A percentile compares a stretch with the other conserved stretches of the same genome.
Evolutionary conservation across 164 flowering plant species (phyloP).

Genomic region (Liriodendron chinense): DNA sequence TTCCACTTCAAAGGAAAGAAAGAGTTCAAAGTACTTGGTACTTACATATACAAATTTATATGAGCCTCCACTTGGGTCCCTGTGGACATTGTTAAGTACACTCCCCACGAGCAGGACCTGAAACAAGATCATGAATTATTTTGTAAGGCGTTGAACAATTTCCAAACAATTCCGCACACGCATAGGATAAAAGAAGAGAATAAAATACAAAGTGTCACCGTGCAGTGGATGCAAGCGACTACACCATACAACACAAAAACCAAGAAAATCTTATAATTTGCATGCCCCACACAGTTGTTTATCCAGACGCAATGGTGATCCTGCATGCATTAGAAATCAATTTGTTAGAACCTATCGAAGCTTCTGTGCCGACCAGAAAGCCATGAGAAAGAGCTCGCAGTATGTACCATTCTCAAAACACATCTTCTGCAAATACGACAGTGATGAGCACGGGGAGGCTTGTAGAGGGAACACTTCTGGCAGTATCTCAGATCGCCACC

Average conservation of each 20-base stretch:
- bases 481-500: conserved; percentile 95
- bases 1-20: neutral
- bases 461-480: conserved; percentile 84
- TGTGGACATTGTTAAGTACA: conserved; percentile 36
- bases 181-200: neutral
- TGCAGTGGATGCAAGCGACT: conserved; percentile 65
- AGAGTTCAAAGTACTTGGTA: neutral
- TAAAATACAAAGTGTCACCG: conserved; percentile 45
- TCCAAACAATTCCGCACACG: neutral
- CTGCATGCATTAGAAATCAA: conserved; percentile 43
- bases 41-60: conserved; percentile 61
- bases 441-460: conserved; percentile 97
- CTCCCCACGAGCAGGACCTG: conserved; percentile 78
- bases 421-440: conserved; percentile 94
- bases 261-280: conserved; percentile 87
- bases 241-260: conserved; percentile 74
- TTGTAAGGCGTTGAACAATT: neutral
- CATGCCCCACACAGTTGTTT: conserved; percentile 92
- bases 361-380: neutral
- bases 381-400: conserved; percentile 8
- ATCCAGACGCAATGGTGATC: conserved; percentile 99
- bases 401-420: conserved; percentile 85
- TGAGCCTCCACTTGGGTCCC: conserved; percentile 49
- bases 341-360: conserved; percentile 10
- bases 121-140: conserved; percentile 2